Base-by-base conservation (phyloP, 2,329 filamentous ascomycete genomes). In the Talaromyces sp. region DNA sequence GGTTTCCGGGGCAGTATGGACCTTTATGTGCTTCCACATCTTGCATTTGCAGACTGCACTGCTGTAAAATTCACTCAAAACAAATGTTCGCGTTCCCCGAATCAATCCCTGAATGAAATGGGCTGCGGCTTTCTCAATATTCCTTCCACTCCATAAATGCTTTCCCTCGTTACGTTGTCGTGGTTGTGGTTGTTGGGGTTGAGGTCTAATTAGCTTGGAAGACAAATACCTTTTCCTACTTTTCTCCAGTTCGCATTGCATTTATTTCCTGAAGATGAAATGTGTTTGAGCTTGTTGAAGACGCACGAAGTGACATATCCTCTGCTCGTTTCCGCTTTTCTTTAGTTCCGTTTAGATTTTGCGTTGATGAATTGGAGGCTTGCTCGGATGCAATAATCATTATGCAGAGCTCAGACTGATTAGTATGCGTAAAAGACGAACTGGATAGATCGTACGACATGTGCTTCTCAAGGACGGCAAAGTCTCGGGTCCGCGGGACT, bases 401-500 rank as follows among this genome's bases (percentile, higher is more conserved):
- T n/a, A n/a, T n/a, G n/a, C n/a, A n/a, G n/a, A n/a, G n/a, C n/a
- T n/a, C n/a, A n/a, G n/a, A n/a, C n/a, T n/a, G 31, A 28, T 33
- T 19, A 33, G n/a, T 33, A 48, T n/a, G n/a, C n/a, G 28, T 17
- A 5, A 35, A 35, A 10, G 9, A 15, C 13, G 28, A 13, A 28
- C 4, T 28, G 3, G 25, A 19, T 31, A 11, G 15, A 46, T 48
- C 45, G 10, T 48, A 48, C 33, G 33, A 35, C 33, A n/a, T n/a
- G 28, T 31, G 28, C 28, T 46, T n/a, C 33, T 33, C 15, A 22
- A 9, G 19, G 45, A 39, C 57, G 57, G 57, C 58, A 56, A 57
- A 56, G 53, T 45, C 50, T 60, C 58, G 58, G 58, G 58, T 56
- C 58, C 48, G 53, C 40, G 37, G 51, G 57, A 56, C 46, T 51